phyloP scores from a whole-genome alignment of 2,329 filamentous ascomycete species.

The Beauveria brongniartii region DNA sequence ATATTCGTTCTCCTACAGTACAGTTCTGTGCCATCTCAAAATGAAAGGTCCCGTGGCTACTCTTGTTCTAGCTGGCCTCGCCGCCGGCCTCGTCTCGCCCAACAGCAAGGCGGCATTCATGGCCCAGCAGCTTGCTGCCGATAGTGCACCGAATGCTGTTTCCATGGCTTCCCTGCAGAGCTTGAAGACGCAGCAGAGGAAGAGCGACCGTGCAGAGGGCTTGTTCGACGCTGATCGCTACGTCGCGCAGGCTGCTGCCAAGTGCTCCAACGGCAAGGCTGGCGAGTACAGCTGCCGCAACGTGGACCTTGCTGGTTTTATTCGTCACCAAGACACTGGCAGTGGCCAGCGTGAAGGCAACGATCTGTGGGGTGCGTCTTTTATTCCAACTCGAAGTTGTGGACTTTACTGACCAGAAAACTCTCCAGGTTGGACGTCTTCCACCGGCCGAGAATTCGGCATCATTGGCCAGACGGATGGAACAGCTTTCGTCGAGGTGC shows the following conservation, averaged over 20 bases:
- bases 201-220: background rate
- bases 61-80: conserved; percentile 1
- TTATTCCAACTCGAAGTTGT: too few species aligned
- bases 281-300: conserved; percentile 27
- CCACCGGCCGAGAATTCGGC: conserved; percentile 34
- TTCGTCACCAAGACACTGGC: conserved; percentile 28
- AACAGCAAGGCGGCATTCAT: background rate
- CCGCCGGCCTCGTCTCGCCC: background rate
- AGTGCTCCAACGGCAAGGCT: conserved; percentile 24
- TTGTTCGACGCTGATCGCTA: conserved; percentile 13
- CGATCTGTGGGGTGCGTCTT: conserved; percentile 23
- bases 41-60: conserved; percentile 2
- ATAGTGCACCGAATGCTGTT: conserved; percentile 6
- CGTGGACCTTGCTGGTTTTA: conserved; percentile 28
- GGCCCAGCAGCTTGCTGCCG: conserved; percentile 1
- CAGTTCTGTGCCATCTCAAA: background rate
- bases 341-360: conserved; percentile 26
- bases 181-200: background rate
- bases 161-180: background rate
- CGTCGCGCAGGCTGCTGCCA: conserved; percentile 1
- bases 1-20: background rate
- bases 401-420: background rate
- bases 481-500: conserved; percentile 38
- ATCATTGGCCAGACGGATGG: conserved; percentile 39
- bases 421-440: conserved; percentile 12